Conservation (phyloP, 768 basidiomycete species). For the Rhodotorula paludigena region DNA sequence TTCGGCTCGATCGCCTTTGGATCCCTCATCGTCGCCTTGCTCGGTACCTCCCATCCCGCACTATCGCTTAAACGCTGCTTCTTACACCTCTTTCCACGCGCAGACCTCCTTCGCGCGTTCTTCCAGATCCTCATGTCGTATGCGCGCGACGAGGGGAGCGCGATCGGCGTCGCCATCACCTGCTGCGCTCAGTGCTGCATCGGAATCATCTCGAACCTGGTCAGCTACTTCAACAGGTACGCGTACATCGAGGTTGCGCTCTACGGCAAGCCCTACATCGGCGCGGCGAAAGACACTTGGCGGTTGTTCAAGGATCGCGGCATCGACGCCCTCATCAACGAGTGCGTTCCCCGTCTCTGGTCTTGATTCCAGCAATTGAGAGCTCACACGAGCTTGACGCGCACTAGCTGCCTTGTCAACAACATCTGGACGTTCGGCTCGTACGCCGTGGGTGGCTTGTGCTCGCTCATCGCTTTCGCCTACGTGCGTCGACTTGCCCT, state of each 20-base stretch:
- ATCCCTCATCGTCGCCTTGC: slow-evolving; percentile 41
- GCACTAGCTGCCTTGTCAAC: slow-evolving; percentile 11
- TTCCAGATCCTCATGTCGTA: slow-evolving; percentile 38
- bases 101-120: slow-evolving; percentile 38
- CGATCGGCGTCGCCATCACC: slow-evolving; percentile 35
- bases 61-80: too few species aligned
- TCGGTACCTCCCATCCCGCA: slow-evolving; percentile 27
- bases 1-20: slow-evolving; percentile 39
- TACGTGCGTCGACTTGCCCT: slow-evolving; percentile 6
- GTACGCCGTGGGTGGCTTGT: slow-evolving; percentile 33
- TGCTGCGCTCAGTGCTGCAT: slow-evolving; percentile 42
- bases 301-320: slow-evolving; percentile 42
- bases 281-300: slow-evolving; percentile 42
- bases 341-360: slow-evolving; percentile 5
- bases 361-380: not conserved
- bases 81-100: not conserved
- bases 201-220: slow-evolving; percentile 30
- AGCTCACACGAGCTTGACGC: not conserved
- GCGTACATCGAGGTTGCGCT: slow-evolving; percentile 35
- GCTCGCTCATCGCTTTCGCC: slow-evolving; percentile 36
- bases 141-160: slow-evolving; percentile 32
- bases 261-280: slow-evolving; percentile 42
- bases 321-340: slow-evolving; percentile 43
- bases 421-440: slow-evolving; percentile 40
- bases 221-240: slow-evolving; percentile 41